Evolutionary conservation across 129 eudicot genomes (phyloP), one percentile per base, ranked within the genome.

Genomic region (Oenanthe sinensis): DNA sequence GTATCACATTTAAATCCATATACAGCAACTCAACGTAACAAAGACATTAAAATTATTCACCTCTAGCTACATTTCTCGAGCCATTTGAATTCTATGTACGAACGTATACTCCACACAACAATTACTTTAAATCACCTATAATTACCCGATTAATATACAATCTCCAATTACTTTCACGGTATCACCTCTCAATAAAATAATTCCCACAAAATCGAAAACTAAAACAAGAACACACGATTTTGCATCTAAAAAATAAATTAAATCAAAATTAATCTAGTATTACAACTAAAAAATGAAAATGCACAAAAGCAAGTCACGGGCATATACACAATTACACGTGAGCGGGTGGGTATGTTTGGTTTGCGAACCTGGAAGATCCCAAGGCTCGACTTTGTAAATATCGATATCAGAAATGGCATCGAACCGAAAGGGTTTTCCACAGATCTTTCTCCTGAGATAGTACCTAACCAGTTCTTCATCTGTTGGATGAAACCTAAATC

Each of bases 401-500:
- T 93, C 98, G 73, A 93, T 82, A 20, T 91, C 96, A 4, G 96
- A 86, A 76, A 93, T 93, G 10, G 96, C 93, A 39, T 89, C 93
- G 46, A 88, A 79, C 10, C 89, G 85, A 16, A 93, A 89, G 0
- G 96, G 83, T 49, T 84, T 91, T 1, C 90, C 91, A 77, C 87
- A 84, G 79, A 93, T 85, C 87, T 93, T 93, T 49, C 97, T 82
- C 82, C 91, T 73, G 22, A 93, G 54, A 77, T 93, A 93, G 82
- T 93, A 93, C 37, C 86, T 40, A 0, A 91, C 93, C 8, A 93
- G 86, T 58, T 93, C 98, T 77, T 93, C 97, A 74, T 93, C 98
- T 3, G 98, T 93, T 6, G 98, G 98, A 54, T 93, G 98, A 77
- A 92, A 92, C 22, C 97, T 86, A 78, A 92, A 92, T 0, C 97